A percentile compares a stretch with the other conserved stretches of the same genome.
Conservation (phyloP, 2,329 filamentous ascomycete genomes). For the Sporothrix pallida region DNA sequence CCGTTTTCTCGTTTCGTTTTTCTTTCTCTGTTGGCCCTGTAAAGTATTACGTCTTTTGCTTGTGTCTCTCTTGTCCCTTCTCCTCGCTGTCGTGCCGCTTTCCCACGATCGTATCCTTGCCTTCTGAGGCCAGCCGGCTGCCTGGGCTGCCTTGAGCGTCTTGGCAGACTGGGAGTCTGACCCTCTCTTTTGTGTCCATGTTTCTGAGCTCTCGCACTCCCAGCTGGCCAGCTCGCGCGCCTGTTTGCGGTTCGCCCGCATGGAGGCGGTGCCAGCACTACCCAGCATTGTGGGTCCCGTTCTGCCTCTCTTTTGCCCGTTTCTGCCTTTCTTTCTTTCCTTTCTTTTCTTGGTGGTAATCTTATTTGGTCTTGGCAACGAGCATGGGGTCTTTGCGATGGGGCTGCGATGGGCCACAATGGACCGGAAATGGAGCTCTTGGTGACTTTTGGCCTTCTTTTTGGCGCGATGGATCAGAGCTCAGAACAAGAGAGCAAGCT, state of each 20-base stretch:
- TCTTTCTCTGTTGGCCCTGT: not conserved
- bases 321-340: not conserved
- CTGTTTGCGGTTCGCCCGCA: conserved; percentile 7
- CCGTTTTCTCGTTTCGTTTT: not conserved
- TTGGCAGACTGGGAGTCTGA: not conserved
- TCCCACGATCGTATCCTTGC: not conserved
- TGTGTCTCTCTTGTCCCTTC: not conserved
- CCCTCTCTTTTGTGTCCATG: not conserved
- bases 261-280: conserved; percentile 11
- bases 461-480: not conserved
- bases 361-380: conserved; percentile 19
- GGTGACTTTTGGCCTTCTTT: not conserved
- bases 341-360: conserved; percentile 11
- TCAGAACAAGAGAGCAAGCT: not conserved
- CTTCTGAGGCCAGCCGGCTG: conserved; percentile 2
- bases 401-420: not conserved
- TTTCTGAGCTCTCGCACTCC: too few species aligned
- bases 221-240: conserved; percentile 1
- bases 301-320: not conserved
- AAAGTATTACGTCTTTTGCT: not conserved
- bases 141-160: conserved; percentile 15
- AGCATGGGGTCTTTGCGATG: not conserved
- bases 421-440: not conserved
- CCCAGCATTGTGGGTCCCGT: not conserved
- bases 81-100: not conserved